phyloP scores from a whole-genome alignment of 768 basidiomycete genomes.

The Collybia sordida region DNA sequence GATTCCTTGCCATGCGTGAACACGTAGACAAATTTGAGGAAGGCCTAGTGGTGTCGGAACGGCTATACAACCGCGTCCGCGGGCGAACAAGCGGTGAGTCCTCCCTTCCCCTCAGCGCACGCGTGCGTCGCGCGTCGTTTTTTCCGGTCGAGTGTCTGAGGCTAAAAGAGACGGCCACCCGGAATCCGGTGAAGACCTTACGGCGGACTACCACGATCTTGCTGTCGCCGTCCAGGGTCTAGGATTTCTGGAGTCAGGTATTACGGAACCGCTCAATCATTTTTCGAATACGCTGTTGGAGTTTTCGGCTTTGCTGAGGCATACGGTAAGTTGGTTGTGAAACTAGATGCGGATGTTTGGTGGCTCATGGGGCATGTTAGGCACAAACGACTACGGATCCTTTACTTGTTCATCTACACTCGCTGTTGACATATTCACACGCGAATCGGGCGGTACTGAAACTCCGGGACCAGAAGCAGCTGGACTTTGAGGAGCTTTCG shows the following conservation, averaged over 20 bases:
- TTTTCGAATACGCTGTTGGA: slow-evolving; percentile 96
- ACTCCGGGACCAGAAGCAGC: slow-evolving; percentile 96
- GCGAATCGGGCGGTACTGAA: slow-evolving; percentile 93
- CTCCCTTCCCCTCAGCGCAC: slow-evolving; percentile 12
- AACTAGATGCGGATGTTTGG: slow-evolving; percentile 1
- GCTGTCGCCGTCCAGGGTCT: slow-evolving; percentile 95
- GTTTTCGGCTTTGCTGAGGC: slow-evolving; percentile 87
- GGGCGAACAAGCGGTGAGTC: slow-evolving; percentile 85
- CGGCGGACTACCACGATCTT: slow-evolving; percentile 95
- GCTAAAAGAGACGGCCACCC: slow-evolving; percentile 82
- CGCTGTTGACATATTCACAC: slow-evolving; percentile 90
- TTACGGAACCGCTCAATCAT: slow-evolving; percentile 95
- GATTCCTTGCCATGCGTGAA: slow-evolving; percentile 91
- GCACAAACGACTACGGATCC: slow-evolving; percentile 92
- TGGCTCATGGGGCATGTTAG: slow-evolving; percentile 33
- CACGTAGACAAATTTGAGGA: slow-evolving; percentile 96
- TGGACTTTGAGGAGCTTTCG: slow-evolving; percentile 96
- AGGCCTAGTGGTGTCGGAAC: slow-evolving; percentile 78
- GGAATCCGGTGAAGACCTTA: slow-evolving; percentile 89
- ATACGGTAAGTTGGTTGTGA: slow-evolving; percentile 54
- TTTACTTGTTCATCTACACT: slow-evolving; percentile 86
- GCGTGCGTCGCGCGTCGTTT: slow-evolving; percentile 20
- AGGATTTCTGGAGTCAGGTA: slow-evolving; percentile 97
- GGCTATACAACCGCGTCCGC: slow-evolving; percentile 76
- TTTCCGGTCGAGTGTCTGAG: slow-evolving; percentile 60